Percentiles rank a stretch among this genome's conserved stretches.
phyloP scores from a whole-genome alignment of 129 eudicot genomes.

The Apium graveolens region DNA sequence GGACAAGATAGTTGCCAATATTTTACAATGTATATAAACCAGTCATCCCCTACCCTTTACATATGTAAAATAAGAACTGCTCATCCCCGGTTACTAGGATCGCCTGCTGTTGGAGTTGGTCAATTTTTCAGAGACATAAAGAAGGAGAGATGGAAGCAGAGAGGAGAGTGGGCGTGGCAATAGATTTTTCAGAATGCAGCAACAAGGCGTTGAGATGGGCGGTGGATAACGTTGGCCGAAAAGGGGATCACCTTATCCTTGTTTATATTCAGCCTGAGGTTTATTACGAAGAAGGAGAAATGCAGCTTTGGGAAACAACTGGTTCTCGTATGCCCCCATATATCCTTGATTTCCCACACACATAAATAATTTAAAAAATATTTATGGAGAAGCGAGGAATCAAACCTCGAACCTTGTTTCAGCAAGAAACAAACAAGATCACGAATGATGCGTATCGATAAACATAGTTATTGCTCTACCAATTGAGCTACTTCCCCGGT shows the following conservation, averaged over 20 bases:
- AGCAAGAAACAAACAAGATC: too few relatives aligned
- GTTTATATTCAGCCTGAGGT: conserved; percentile 52
- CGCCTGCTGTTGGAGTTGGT: not conserved
- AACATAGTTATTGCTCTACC: too few relatives aligned
- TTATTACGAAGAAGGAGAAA: conserved; percentile 44
- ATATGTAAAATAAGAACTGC: not conserved
- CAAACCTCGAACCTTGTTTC: too few relatives aligned
- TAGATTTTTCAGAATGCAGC: conserved; percentile 78
- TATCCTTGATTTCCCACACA: not conserved
- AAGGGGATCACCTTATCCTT: conserved; percentile 72
- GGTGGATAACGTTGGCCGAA: conserved; percentile 38
- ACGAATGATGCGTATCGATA: too few relatives aligned
- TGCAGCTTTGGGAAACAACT: conserved; percentile 77
- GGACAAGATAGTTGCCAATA: not conserved
- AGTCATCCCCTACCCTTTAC: not conserved
- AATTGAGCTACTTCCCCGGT: too few relatives aligned
- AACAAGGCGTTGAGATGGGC: conserved; percentile 62
- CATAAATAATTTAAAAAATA: too few relatives aligned
- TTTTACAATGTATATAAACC: not conserved
- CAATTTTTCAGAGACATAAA: not conserved
- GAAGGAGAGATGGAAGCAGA: conserved; percentile 33
- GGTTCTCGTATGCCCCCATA: conserved; percentile 64
- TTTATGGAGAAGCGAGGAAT: too few relatives aligned
- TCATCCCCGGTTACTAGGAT: not conserved
- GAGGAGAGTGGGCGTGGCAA: conserved; percentile 72